A percentile compares a stretch with the other conserved stretches of the same genome.
Conservation (phyloP, 2,329 filamentous ascomycete species). For the Stemphylium beticola region DNA sequence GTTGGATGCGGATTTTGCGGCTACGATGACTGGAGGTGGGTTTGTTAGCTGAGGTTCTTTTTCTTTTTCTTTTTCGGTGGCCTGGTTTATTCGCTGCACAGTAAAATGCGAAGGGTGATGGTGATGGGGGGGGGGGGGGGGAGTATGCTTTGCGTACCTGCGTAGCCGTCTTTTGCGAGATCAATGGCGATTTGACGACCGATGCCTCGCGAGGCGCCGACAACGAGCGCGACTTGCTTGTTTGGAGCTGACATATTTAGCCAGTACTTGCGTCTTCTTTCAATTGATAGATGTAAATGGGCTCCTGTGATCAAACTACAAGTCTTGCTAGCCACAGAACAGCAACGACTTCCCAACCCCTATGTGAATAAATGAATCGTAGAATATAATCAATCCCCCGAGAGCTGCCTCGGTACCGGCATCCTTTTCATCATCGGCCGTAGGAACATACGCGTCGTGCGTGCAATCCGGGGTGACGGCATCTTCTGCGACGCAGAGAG, state of each 20-base stretch:
- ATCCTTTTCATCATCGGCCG: not conserved
- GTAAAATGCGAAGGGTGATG: too few species aligned
- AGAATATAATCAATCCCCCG: conserved; percentile 3
- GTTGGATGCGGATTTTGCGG: conserved; percentile 76
- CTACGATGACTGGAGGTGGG: conserved; percentile 68
- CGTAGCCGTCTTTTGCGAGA: conserved; percentile 72
- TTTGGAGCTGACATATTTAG: conserved; percentile 14
- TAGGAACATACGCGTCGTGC: not conserved
- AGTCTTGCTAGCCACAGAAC: too few species aligned
- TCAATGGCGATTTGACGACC: conserved; percentile 81
- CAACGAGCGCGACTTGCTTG: conserved; percentile 69
- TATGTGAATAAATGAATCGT: not conserved
- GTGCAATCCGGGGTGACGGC: conserved; percentile 4
- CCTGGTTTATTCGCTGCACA: not conserved
- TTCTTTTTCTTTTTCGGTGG: not conserved
- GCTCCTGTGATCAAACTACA: too few species aligned
- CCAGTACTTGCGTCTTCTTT: not conserved
- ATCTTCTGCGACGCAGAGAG: conserved; percentile 2
- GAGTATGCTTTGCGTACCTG: conserved; percentile 56
- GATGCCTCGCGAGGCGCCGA: conserved; percentile 81
- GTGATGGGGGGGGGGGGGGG: too few species aligned
- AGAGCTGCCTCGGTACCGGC: not conserved
- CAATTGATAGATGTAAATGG: not conserved
- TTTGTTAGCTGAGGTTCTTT: not conserved
- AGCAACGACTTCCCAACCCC: too few species aligned